Base-by-base conservation (phyloP, 257 asterid species). In the Ajuga chamaepitys region DNA sequence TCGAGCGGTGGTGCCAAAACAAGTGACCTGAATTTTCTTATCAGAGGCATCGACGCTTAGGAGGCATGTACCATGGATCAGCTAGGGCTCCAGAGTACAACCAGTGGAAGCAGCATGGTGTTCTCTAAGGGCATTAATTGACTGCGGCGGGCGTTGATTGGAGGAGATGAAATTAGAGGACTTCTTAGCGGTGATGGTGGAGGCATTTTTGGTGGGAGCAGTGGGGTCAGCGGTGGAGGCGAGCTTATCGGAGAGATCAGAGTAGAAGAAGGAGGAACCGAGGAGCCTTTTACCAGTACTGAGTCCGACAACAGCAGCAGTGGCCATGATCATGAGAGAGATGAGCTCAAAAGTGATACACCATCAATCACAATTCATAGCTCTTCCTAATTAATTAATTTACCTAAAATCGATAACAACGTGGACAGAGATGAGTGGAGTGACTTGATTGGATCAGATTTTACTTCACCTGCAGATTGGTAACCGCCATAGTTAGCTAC, bases 1-100 rank as follows among this genome's bases (percentile, higher is more conserved):
- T 45, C 96, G 78, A 70, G 99, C 97, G 65, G 92, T 77, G 7
- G 84, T 83, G 26, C 88, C 95, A 5, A 95, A 83, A 52, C 81
- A 78, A 70, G 80, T 77, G 34, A 89, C 76, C 57, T 79, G 62
- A n/a, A 47, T 66, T 40, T 13, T 3, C 44, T 37, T 18, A 17
- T 42, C 2, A 21, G 10, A 32, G 32, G 91, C 91, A 66, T 89
- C 95, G 70, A 56, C n/a, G n/a, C n/a, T n/a, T n/a, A n/a, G n/a
- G n/a, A n/a, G 14, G 5, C 53, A 63, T 13, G 78, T 30, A n/a
- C 67, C 62, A 8, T 77, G 67, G 53, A 56, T 66, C 46, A 71
- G 73, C 75, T 79, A 70, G 18, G 82, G 71, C 48, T 72, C 84
- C 50, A 72, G 24, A 37, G 46, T 75, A 25, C 78, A 59, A 55